Base-by-base conservation (phyloP, 2,329 filamentous ascomycete species). In the Colletotrichum chlorophyti region DNA sequence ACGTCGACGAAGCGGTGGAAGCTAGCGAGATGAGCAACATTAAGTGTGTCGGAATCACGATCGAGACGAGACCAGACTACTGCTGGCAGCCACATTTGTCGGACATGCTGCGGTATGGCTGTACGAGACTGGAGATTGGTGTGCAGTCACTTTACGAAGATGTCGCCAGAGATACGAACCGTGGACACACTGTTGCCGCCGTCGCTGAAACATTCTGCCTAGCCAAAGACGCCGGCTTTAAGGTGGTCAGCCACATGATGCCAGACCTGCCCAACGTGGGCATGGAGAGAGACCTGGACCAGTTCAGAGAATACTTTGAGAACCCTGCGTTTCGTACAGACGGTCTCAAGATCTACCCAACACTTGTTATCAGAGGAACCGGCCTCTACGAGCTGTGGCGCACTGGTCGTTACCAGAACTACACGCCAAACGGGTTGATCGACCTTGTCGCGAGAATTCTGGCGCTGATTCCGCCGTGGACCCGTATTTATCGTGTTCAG, bases 161-260 rank as follows among this genome's bases (percentile, higher is more conserved):
- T 69, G 95, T 99, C 14, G 95, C 95, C n/a, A 85, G 95, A 68
- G 95, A 99, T 76, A 97, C 95, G 1, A 99, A 99, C 74, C 86
- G 95, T 69, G 95, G 95, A 0, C 95, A 99, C 74, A 99, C 95
- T 0, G 95, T 99, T 21, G 92, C 93, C 6, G 86, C 96, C 1
- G 95, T 99, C 1, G 94, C 93, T 26, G 93, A 99, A 75, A 99
- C 95, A 0, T 99, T 99, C 72, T 96, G 91, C 65, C 82, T 97
- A n/a, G 88, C 95, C 63, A 99, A 99, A 75, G 96, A 99, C 73
- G 93, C 96, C 6, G 95, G 95, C 1, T 99, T 97, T 83, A 99
- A 99, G 74, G 95, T 99, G 1, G 95, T 99, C 62, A 96, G 91
- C 65, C 95, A 99, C 76, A 99, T 99, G 95, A 99, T 99, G 95